Conservation (phyloP, 2,329 filamentous ascomycete species). For the Triangularia verruculosa region DNA sequence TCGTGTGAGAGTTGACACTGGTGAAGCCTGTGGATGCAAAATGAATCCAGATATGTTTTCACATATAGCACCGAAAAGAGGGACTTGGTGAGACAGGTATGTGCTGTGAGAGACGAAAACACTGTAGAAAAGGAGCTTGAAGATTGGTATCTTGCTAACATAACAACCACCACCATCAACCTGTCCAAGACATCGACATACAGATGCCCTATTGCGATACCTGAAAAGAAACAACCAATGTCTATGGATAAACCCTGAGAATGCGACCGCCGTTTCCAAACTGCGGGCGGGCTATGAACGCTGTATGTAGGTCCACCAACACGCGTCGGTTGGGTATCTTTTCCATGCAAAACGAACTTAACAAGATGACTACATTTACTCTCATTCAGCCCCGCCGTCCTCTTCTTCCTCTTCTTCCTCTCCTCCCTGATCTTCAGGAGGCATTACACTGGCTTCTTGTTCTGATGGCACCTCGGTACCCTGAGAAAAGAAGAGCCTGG, state of each 20-base stretch:
- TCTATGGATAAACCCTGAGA: background rate
- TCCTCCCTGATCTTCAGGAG: constrained; percentile 23
- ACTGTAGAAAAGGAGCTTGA: background rate
- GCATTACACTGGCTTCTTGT: constrained; percentile 13
- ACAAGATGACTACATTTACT: background rate
- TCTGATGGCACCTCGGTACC: constrained; percentile 58
- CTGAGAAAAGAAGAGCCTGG: constrained; percentile 89
- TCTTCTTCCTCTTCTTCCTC: constrained; percentile 10
- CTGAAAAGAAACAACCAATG: background rate
- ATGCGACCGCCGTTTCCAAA: background rate
- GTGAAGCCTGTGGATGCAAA: too few relatives aligned
- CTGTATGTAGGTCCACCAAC: background rate
- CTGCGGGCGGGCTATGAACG: background rate
- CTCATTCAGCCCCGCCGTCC: constrained; percentile 17
- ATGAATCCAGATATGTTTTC: too few relatives aligned
- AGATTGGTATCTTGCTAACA: background rate
- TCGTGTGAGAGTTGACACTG: too few relatives aligned
- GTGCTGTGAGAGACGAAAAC: background rate
- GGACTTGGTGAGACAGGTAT: too few relatives aligned
- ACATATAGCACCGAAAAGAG: too few relatives aligned
- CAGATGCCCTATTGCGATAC: background rate
- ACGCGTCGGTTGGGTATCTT: background rate
- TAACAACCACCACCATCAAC: background rate
- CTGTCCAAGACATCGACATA: background rate
- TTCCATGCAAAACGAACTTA: background rate